These are phyloP conservation scores for barley (Hordeum vulgare) DNA, from an alignment of 176 grass and related monocot genomes.

Conservation along the genomic window MorexV3_pseudomolecules_assembly NC_058522.1:569923133-569923632, in stretches of 20 bases:
- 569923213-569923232: not conserved
- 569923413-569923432: not conserved
- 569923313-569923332: not conserved
- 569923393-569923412: not conserved
- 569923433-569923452: too few relatives aligned
- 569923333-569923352: not conserved
- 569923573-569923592: too few relatives aligned
- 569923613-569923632: too few relatives aligned
- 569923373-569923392: not conserved
- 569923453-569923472: too few relatives aligned
- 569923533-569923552: too few relatives aligned
- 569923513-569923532: too few relatives aligned
- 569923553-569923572: too few relatives aligned
- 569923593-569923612: too few relatives aligned
- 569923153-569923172: not conserved
- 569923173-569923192: not conserved
- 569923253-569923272: conserved; percentile 33
- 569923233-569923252: not conserved
- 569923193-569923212: not conserved
- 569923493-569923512: too few relatives aligned
- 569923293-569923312: conserved; percentile 29
- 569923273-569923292: conserved; percentile 37
- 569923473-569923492: too few relatives aligned
- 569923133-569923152: not conserved
- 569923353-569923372: not conserved